These are phyloP conservation scores for Phytophthora pistaciae DNA, from an alignment of 352 stramenopile genomes.

Conservation along the genomic window DNA sequence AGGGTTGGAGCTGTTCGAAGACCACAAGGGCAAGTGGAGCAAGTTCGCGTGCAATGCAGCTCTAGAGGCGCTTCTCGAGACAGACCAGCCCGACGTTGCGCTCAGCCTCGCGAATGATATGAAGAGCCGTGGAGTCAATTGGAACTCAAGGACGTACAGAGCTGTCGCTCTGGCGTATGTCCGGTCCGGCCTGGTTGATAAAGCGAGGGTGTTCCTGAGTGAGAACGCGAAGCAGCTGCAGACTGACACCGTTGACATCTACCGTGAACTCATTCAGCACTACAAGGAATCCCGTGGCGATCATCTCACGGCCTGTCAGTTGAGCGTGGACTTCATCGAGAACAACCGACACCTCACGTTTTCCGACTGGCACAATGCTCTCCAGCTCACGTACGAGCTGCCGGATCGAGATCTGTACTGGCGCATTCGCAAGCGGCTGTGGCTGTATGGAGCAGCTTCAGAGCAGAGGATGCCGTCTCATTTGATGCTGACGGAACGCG, in stretches of 20 bases:
- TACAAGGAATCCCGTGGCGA: conserved; percentile 51
- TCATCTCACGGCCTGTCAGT: conserved; percentile 40
- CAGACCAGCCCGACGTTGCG: conserved; percentile 46
- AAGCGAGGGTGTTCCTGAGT: conserved; percentile 50
- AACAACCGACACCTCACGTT: conserved; percentile 52
- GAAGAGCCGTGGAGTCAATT: conserved; percentile 46
- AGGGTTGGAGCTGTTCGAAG: conserved; percentile 53
- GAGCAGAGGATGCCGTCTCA: conserved; percentile 9
- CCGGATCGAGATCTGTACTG: conserved; percentile 63
- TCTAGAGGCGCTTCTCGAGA: conserved; percentile 51
- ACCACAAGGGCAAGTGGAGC: conserved; percentile 44
- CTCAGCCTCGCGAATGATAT: conserved; percentile 50
- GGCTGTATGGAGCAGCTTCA: conserved; percentile 37
- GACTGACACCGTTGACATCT: conserved; percentile 42
- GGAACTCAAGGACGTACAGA: conserved; percentile 60
- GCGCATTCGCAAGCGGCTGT: conserved; percentile 78
- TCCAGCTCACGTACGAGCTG: conserved; percentile 49
- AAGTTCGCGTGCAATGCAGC: conserved; percentile 64
- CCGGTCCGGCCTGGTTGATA: conserved; percentile 48
- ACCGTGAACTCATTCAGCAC: conserved; percentile 58
- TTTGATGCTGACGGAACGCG: conserved; percentile 8
- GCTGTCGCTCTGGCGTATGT: conserved; percentile 56
- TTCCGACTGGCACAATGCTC: conserved; percentile 60
- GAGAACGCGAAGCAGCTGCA: conserved; percentile 55
- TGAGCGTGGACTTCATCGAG: conserved; percentile 71